Evolutionary conservation across 2,329 filamentous ascomycete genomes (phyloP).

Genomic region (Alternaria gansuensis): DNA sequence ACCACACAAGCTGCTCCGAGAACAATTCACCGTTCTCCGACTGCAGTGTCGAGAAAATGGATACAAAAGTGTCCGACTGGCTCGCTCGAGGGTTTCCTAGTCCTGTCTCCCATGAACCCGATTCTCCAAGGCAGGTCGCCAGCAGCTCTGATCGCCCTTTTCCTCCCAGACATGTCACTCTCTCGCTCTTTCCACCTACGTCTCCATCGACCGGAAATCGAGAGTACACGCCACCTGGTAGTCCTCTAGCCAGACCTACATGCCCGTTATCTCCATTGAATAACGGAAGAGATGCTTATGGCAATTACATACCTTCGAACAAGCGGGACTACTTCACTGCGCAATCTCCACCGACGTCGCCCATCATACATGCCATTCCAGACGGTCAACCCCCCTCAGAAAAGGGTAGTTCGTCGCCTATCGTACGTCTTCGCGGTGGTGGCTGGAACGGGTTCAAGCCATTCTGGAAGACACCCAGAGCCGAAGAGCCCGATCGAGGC

Average conservation of each 20-base stretch:
- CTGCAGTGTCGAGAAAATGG: not conserved
- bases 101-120: not conserved
- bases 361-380: not conserved
- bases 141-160: slow-evolving; percentile 1
- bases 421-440: slow-evolving; percentile 4
- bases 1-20: slow-evolving; percentile 2
- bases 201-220: slow-evolving; percentile 10
- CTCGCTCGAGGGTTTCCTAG: slow-evolving; percentile 7
- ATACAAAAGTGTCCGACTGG: slow-evolving; percentile 12
- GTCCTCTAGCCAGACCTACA: slow-evolving; percentile 1
- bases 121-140: not conserved
- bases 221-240: slow-evolving; percentile 13
- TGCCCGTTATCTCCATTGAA: slow-evolving; percentile 22
- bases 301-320: slow-evolving; percentile 26
- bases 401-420: not conserved
- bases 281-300: slow-evolving; percentile 28
- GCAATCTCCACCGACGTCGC: not conserved
- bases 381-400: not conserved
- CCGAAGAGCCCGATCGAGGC: not conserved
- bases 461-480: slow-evolving; percentile 13
- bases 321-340: slow-evolving; percentile 14
- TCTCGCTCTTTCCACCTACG: slow-evolving; percentile 16
- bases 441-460: slow-evolving; percentile 4
- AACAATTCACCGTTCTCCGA: not conserved
- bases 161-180: not conserved